Conservation (phyloP, 805 yeast species). For the Monosporozyma unispora region DNA sequence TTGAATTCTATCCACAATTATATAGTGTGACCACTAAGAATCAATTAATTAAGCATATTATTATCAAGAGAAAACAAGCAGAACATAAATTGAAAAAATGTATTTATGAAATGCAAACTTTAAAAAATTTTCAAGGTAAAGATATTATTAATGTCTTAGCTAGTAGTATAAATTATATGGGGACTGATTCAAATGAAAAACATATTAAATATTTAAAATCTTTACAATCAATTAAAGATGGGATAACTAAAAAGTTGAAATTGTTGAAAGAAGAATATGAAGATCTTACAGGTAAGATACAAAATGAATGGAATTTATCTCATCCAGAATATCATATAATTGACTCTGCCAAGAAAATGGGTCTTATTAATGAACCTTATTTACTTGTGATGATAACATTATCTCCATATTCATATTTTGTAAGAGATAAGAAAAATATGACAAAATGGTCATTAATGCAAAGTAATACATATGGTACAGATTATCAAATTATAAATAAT, state of each 20-base stretch:
- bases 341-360: constrained; percentile 17
- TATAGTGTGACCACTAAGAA: constrained; percentile 24
- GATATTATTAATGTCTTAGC: constrained; percentile 22
- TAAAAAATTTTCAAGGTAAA: constrained; percentile 28
- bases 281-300: constrained; percentile 18
- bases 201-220: not conserved
- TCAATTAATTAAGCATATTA: constrained; percentile 19
- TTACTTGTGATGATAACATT: constrained; percentile 18
- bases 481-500: constrained; percentile 12
- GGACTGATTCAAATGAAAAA: constrained; percentile 5
- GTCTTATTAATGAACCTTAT: constrained; percentile 23
- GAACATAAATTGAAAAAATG: constrained; percentile 12
- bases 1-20: constrained; percentile 29
- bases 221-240: constrained; percentile 5
- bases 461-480: constrained; percentile 10
- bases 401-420: constrained; percentile 25
- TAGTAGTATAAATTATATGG: constrained; percentile 22
- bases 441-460: constrained; percentile 18
- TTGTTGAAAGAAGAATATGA: constrained; percentile 20
- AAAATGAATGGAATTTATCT: constrained; percentile 23
- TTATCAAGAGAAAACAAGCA: constrained; percentile 17
- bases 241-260: constrained; percentile 3
- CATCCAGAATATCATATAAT: constrained; percentile 22
- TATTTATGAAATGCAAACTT: constrained; percentile 15
- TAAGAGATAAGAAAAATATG: constrained; percentile 8